phyloP scores from a whole-genome alignment of 169 alveolate species.

The Theileria equi region DNA sequence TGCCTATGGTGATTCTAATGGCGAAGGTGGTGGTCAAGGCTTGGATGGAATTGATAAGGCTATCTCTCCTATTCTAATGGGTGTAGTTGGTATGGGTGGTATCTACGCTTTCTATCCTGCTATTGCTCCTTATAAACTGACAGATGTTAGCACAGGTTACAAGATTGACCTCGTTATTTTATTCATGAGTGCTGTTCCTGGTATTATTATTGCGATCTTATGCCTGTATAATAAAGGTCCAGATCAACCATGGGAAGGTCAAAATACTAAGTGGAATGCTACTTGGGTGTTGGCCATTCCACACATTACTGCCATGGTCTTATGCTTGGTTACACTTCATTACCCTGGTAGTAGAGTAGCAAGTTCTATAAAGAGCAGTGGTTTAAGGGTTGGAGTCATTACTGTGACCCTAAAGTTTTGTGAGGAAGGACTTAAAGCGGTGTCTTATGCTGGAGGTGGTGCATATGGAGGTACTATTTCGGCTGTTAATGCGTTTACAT shows the following conservation, averaged over 20 bases:
- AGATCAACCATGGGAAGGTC: not conserved
- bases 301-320: not conserved
- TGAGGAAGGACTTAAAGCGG: too few species aligned
- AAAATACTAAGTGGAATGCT: not conserved
- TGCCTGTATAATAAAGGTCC: not conserved
- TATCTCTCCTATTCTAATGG: slow-evolving; percentile 11
- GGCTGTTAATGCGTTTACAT: too few species aligned
- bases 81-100: slow-evolving; percentile 3
- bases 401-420: too few species aligned
- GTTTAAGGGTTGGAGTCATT: too few species aligned
- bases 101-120: slow-evolving; percentile 13
- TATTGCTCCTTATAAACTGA: slow-evolving; percentile 13
- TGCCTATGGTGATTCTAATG: slow-evolving; percentile 5
- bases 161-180: slow-evolving; percentile 5
- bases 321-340: not conserved
- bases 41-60: too few species aligned
- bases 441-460: too few species aligned
- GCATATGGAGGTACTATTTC: too few species aligned
- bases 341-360: too few species aligned
- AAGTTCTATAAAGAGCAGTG: too few species aligned
- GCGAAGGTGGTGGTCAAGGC: too few species aligned
- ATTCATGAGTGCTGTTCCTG: slow-evolving; percentile 6
- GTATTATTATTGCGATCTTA: not conserved
- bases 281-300: slow-evolving; percentile 5
- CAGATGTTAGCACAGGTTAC: slow-evolving; percentile 8